phyloP scores from a whole-genome alignment of 2,329 filamentous ascomycete species.

The Trichoderma semiorbis region DNA sequence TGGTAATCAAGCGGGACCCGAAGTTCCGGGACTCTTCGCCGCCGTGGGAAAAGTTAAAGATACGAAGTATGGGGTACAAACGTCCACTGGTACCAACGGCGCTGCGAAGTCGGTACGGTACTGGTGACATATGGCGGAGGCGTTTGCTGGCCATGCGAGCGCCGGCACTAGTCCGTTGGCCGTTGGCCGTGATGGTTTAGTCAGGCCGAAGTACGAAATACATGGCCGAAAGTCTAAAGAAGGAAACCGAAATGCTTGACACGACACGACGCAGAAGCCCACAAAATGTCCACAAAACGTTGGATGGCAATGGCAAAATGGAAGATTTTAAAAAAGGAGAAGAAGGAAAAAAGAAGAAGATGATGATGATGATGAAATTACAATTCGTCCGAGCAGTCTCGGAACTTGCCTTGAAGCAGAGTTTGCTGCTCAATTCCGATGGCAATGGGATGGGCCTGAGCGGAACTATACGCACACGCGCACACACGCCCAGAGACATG shows the following conservation, averaged over 20 bases:
- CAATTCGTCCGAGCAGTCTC: neutral
- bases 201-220: neutral
- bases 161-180: neutral
- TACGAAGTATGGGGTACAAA: conserved; percentile 6
- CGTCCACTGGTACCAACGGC: neutral
- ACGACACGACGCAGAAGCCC: neutral
- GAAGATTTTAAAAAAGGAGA: no score
- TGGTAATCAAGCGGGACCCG: conserved; percentile 4
- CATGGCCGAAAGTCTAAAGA: neutral
- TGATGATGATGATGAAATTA: no score
- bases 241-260: neutral
- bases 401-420: neutral
- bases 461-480: neutral
- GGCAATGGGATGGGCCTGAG: neutral
- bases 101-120: neutral
- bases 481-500: neutral
- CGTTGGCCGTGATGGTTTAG: neutral
- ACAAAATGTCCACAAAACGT: neutral
- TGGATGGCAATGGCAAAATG: neutral
- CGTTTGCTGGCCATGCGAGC: neutral
- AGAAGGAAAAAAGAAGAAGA: no score
- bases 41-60: conserved; percentile 1
- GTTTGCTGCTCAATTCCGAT: neutral
- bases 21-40: neutral
- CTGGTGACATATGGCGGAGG: neutral